Evolutionary conservation across 768 basidiomycete species (phyloP).

Genomic region (Russula olivacea): DNA sequence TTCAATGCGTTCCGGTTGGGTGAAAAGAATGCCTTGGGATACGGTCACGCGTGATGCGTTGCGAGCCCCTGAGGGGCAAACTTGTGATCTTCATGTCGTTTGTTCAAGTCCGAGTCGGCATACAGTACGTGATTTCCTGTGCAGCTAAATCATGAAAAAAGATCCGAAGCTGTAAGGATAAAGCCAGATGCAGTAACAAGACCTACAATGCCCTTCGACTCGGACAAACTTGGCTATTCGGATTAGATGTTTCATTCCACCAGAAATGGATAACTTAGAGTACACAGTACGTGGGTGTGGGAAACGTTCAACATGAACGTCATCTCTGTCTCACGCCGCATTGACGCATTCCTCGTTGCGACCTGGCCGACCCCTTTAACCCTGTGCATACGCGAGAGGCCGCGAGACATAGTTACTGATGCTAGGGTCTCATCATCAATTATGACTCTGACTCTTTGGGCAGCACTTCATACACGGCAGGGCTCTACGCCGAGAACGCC

Average conservation of each 20-base stretch:
- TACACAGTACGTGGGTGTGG: background rate
- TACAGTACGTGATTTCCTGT: no score
- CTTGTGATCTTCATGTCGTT: no score
- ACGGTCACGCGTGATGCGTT: no score
- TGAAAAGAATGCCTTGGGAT: no score
- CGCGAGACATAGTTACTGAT: background rate
- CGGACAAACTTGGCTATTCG: no score
- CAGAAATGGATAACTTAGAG: background rate
- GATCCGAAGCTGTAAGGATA: background rate
- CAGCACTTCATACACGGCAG: background rate
- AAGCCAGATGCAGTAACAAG: background rate
- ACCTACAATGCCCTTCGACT: background rate
- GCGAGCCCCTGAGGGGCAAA: no score
- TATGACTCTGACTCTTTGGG: background rate
- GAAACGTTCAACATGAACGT: background rate
- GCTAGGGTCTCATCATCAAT: constrained; percentile 1
- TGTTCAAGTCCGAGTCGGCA: no score
- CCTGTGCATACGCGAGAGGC: constrained; percentile 13
- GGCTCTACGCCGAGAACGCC: background rate
- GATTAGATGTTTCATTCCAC: background rate
- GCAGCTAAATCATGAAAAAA: background rate
- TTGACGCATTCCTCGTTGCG: no score
- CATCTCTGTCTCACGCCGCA: no score
- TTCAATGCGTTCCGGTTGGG: no score
- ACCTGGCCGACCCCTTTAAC: background rate